phyloP scores from a whole-genome alignment of 2,329 filamentous ascomycete species.

The Hymenoscyphus fraxineus region DNA sequence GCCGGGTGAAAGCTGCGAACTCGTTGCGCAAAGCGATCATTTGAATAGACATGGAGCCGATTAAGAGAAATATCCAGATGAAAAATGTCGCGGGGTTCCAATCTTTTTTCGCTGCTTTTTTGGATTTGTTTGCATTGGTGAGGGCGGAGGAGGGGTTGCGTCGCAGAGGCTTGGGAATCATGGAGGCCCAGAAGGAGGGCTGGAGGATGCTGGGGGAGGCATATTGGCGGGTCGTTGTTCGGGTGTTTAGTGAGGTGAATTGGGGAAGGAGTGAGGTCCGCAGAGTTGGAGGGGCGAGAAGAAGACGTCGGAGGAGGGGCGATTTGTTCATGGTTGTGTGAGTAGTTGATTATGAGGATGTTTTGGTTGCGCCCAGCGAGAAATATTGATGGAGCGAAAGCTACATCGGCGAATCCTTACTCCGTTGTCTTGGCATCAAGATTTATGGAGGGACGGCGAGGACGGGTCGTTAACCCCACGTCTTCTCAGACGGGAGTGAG shows the following conservation, averaged over 20 bases:
- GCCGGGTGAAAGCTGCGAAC: conserved; percentile 66
- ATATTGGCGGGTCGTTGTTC: conserved; percentile 22
- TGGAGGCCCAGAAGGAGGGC: conserved; percentile 59
- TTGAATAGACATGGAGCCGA: conserved; percentile 94
- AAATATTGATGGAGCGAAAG: no score
- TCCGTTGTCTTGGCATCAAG: no score
- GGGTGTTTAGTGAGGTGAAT: conserved; percentile 9
- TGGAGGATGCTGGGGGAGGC: conserved; percentile 37
- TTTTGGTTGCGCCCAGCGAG: no score
- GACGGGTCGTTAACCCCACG: no score
- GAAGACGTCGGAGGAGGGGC: conserved; percentile 22
- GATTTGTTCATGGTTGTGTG: conserved; percentile 24
- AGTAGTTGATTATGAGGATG: no score
- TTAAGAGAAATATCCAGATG: conserved; percentile 76
- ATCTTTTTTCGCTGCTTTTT: conserved; percentile 55
- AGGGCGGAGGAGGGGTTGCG: conserved; percentile 38
- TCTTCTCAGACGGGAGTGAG: no score
- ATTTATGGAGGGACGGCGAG: no score
- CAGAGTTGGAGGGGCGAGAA: conserved; percentile 26
- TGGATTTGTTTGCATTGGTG: conserved; percentile 30
- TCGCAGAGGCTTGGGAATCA: conserved; percentile 67
- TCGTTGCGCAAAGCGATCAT: conserved; percentile 79
- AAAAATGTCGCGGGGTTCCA: conserved; percentile 83
- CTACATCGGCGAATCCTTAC: no score
- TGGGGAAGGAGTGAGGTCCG: conserved; percentile 22